These are phyloP conservation scores for Elongisporangium prolatum DNA, from an alignment of 352 stramenopile genomes.

Conservation along the genomic window DNA sequence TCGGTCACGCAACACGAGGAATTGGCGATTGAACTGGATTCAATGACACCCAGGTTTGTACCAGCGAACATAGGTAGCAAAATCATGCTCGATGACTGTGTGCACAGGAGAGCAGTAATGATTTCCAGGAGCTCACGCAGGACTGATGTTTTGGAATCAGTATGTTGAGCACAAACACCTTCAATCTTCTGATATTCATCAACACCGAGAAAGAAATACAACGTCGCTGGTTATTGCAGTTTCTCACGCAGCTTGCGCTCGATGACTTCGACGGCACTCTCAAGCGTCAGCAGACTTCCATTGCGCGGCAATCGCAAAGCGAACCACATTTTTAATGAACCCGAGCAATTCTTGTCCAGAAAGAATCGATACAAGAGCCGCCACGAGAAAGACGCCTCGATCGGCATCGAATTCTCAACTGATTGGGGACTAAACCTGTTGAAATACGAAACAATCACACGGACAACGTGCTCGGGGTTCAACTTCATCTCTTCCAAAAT, in stretches of 20 bases:
- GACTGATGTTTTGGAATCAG: constrained; percentile 10
- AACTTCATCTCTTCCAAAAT: constrained; percentile 20
- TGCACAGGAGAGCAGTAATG: constrained; percentile 12
- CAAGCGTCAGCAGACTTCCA: no score
- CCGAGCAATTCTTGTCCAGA: constrained; percentile 17
- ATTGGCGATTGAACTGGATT: constrained; percentile 13
- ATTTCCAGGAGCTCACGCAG: constrained; percentile 13
- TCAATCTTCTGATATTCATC: constrained; percentile 23
- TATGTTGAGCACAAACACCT: constrained; percentile 10
- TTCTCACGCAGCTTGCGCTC: neutral
- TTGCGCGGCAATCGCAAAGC: no score
- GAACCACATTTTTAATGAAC: constrained; percentile 17
- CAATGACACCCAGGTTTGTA: constrained; percentile 15
- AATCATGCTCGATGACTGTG: constrained; percentile 12
- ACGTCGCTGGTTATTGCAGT: constrained; percentile 3
- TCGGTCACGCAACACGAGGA: constrained; percentile 13
- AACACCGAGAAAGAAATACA: constrained; percentile 19
- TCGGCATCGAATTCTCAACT: constrained; percentile 23
- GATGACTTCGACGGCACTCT: neutral
- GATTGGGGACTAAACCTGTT: constrained; percentile 10
- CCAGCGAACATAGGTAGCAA: constrained; percentile 24
- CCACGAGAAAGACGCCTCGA: constrained; percentile 33
- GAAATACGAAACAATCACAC: constrained; percentile 22
- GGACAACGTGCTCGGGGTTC: constrained; percentile 12
- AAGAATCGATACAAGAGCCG: constrained; percentile 25